phyloP scores from a whole-genome alignment of 1,139 yeast genomes.

The Maudiozyma humilis region DNA sequence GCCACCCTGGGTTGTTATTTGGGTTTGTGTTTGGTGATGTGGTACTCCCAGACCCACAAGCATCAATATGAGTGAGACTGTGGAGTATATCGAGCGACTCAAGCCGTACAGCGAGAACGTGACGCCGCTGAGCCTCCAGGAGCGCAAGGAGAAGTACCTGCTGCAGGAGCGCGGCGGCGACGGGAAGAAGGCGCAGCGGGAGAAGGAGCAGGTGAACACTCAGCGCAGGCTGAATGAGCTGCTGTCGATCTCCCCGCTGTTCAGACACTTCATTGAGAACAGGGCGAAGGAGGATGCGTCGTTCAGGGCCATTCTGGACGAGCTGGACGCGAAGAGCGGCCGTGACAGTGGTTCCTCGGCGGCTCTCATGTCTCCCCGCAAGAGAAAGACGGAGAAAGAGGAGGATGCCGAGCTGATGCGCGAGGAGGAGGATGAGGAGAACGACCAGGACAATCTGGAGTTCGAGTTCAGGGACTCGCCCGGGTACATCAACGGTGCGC shows the following conservation, averaged over 20 bases:
- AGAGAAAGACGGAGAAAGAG: slow-evolving; percentile 77
- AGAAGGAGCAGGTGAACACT: slow-evolving; percentile 48
- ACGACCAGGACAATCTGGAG: slow-evolving; percentile 29
- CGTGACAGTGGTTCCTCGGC: background rate
- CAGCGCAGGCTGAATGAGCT: slow-evolving; percentile 74
- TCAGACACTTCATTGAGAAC: slow-evolving; percentile 79
- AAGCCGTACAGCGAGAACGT: slow-evolving; percentile 26
- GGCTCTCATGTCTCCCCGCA: slow-evolving; percentile 21
- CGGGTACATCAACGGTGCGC: slow-evolving; percentile 52
- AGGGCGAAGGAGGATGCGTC: slow-evolving; percentile 68
- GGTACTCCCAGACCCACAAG: no score
- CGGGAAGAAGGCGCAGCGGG: slow-evolving; percentile 37
- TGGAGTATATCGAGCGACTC: slow-evolving; percentile 25
- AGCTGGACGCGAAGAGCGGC: slow-evolving; percentile 36
- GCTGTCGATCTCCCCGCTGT: slow-evolving; percentile 73
- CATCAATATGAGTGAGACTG: slow-evolving; percentile 6
- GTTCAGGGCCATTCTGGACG: slow-evolving; percentile 50
- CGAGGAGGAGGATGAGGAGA: slow-evolving; percentile 54
- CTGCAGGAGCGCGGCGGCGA: slow-evolving; percentile 40
- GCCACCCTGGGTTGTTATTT: no score
- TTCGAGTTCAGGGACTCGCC: slow-evolving; percentile 48
- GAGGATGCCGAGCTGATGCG: slow-evolving; percentile 82
- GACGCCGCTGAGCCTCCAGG: slow-evolving; percentile 19
- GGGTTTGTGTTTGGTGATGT: no score
- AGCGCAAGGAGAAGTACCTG: slow-evolving; percentile 38